Evolutionary conservation across 1,284 basidiomycete genomes (phyloP).

Genomic region (Ganoderma meredithae): DNA sequence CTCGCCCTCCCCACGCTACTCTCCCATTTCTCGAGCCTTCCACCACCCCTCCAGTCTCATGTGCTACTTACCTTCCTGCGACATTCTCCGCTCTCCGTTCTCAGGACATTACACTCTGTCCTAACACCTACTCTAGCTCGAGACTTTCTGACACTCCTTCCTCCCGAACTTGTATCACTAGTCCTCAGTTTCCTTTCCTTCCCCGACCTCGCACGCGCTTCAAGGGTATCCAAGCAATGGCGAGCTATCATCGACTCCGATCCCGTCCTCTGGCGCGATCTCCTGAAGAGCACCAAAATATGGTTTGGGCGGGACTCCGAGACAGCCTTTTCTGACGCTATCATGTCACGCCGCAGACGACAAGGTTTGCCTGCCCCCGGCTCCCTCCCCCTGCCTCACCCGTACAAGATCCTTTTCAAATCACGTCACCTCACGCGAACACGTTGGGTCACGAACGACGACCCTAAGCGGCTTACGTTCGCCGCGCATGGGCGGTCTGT

Average conservation of each 20-base stretch:
- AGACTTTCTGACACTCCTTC: constrained; percentile 87
- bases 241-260: constrained; percentile 85
- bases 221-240: constrained; percentile 85
- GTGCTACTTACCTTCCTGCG: constrained; percentile 85
- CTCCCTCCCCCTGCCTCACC: constrained; percentile 74
- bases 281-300: constrained; percentile 78
- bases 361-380: constrained; percentile 49
- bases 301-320: constrained; percentile 88
- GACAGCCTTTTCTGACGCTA: constrained; percentile 69
- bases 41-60: constrained; percentile 81
- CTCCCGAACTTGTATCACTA: constrained; percentile 84
- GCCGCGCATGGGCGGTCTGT: constrained; percentile 89
- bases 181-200: constrained; percentile 82
- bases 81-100: constrained; percentile 83
- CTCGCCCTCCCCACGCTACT: constrained; percentile 81
- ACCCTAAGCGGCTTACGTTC: constrained; percentile 81
- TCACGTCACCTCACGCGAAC: constrained; percentile 80
- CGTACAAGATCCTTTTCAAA: constrained; percentile 88
- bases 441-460: constrained; percentile 79
- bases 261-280: constrained; percentile 83
- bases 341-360: constrained; percentile 63
- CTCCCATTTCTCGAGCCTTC: constrained; percentile 75
- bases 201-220: constrained; percentile 79
- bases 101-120: constrained; percentile 84
- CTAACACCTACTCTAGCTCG: constrained; percentile 85